These are phyloP conservation scores for Kodamaea suecica DNA, from an alignment of 1,139 yeast genomes.

Conservation along the genomic window DNA sequence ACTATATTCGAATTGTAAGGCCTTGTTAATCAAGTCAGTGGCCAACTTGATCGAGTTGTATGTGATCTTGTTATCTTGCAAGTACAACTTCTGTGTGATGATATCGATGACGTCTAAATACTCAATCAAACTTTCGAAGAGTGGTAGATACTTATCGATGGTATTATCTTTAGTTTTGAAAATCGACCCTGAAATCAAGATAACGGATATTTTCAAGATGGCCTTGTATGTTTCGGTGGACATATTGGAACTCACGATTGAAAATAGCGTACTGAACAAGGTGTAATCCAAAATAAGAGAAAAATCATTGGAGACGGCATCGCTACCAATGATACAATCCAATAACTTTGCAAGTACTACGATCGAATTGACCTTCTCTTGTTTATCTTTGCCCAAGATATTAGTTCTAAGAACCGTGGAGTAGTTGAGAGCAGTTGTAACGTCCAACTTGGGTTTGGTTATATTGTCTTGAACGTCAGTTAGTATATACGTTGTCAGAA, in stretches of 20 bases:
- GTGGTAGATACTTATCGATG: conserved; percentile 36
- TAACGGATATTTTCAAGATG: conserved; percentile 43
- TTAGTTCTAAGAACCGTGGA: conserved; percentile 36
- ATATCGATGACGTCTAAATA: conserved; percentile 43
- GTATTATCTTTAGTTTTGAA: conserved; percentile 35
- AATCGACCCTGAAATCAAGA: conserved; percentile 45
- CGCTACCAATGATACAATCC: conserved; percentile 42
- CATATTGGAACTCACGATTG: conserved; percentile 44
- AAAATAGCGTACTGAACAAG: conserved; percentile 42
- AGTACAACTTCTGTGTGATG: conserved; percentile 38
- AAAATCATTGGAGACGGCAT: conserved; percentile 41
- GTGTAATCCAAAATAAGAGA: conserved; percentile 38
- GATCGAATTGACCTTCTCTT: conserved; percentile 52
- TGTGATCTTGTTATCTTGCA: conserved; percentile 46
- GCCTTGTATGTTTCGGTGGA: conserved; percentile 52
- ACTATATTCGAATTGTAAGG: conserved; percentile 37
- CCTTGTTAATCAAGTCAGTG: conserved; percentile 43
- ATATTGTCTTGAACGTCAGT: conserved; percentile 21
- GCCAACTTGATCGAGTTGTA: conserved; percentile 46
- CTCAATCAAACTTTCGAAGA: conserved; percentile 42
- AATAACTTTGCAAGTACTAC: conserved; percentile 53
- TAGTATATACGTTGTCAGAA: too few species aligned
- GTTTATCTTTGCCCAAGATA: conserved; percentile 47
- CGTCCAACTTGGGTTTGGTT: conserved; percentile 33
- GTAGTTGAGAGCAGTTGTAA: conserved; percentile 34